Conservation (phyloP, 2,329 filamentous ascomycete species). For the Xylariales sp. region DNA sequence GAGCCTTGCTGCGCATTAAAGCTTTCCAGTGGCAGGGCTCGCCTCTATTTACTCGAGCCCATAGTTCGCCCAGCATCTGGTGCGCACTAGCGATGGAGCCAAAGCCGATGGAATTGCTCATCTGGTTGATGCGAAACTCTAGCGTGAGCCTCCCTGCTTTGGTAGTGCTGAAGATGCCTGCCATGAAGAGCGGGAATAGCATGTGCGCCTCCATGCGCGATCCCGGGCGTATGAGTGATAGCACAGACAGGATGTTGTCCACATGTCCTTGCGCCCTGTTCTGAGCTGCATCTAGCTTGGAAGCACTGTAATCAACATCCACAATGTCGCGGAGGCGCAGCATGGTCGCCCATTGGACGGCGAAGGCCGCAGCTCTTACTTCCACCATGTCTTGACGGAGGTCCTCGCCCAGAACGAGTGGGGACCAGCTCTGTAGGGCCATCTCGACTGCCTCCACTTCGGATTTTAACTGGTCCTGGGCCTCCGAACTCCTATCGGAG, state of each 20-base stretch:
- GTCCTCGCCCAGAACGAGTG: too few relatives aligned
- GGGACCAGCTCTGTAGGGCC: too few relatives aligned
- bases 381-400: background rate
- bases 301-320: too few relatives aligned
- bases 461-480: too few relatives aligned
- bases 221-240: background rate
- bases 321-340: too few relatives aligned
- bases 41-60: background rate
- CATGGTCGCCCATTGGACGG: too few relatives aligned
- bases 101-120: background rate
- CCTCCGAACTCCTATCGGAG: too few relatives aligned
- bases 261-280: too few relatives aligned
- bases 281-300: too few relatives aligned
- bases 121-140: background rate
- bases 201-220: background rate
- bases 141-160: background rate
- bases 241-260: background rate
- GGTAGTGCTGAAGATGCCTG: background rate
- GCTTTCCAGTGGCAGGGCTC: background rate
- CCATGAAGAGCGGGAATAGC: conserved; percentile 1
- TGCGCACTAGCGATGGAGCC: background rate
- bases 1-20: background rate
- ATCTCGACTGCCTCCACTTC: too few relatives aligned
- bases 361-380: background rate
- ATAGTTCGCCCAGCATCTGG: background rate